Evolutionary conservation across 768 basidiomycete genomes (phyloP).

Genomic region (Rhodotorula babjevae): DNA sequence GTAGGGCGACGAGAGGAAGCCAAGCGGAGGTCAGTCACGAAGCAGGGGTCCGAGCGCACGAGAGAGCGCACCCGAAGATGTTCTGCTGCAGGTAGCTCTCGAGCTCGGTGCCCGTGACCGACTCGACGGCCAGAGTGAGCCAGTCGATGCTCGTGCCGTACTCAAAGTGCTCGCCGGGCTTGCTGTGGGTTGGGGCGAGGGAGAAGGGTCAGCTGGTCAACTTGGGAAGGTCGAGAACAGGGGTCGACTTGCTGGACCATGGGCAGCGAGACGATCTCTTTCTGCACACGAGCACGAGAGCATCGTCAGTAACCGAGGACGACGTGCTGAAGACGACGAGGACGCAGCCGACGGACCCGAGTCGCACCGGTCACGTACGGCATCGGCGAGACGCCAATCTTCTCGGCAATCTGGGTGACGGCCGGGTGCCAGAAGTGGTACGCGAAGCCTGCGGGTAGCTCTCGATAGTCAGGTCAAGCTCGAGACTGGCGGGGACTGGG

Average conservation of each 20-base stretch:
- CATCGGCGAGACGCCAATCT: background rate
- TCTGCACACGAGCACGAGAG: too few relatives aligned
- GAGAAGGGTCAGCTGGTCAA: too few relatives aligned
- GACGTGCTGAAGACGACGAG: background rate
- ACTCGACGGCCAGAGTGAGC: slow-evolving; percentile 43
- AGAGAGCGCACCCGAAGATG: slow-evolving; percentile 38
- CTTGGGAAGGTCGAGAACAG: too few relatives aligned
- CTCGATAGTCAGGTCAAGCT: too few relatives aligned
- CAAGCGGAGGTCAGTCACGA: too few relatives aligned
- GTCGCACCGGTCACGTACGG: background rate
- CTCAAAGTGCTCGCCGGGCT: background rate
- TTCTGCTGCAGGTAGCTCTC: slow-evolving; percentile 45
- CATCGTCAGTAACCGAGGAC: too few relatives aligned
- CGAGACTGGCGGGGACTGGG: too few relatives aligned
- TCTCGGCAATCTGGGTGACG: background rate
- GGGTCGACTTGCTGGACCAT: too few relatives aligned
- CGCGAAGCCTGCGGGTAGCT: background rate
- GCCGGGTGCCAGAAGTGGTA: slow-evolving; percentile 2
- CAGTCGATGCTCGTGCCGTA: slow-evolving; percentile 45
- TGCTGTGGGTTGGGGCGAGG: background rate
- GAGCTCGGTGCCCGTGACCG: slow-evolving; percentile 39
- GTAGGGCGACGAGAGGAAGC: background rate
- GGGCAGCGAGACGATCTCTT: too few relatives aligned
- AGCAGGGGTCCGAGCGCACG: too few relatives aligned
- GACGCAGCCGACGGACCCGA: background rate